Evolutionary conservation across 1,284 basidiomycete genomes (phyloP), one percentile per base, ranked within the genome.

Genomic region (Takashimella koratensis): DNA sequence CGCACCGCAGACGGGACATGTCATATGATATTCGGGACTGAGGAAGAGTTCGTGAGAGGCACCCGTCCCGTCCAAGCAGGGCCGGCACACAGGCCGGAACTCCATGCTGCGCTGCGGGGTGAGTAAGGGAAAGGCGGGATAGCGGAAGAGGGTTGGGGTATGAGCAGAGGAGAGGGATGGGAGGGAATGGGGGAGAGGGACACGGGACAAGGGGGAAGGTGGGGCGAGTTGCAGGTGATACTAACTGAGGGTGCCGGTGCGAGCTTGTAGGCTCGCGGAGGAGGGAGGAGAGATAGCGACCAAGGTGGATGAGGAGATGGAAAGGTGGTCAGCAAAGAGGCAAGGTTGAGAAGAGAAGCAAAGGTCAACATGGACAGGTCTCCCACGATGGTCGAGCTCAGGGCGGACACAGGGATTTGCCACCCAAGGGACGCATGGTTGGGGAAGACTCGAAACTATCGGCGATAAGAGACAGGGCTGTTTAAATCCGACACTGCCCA

Each of bases 1-100:
- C 4, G 45, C 26, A 2, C 65, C 67, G 48, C 67, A 70, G n/a
- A 25, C 25, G 0, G 59, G 46, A 50, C 67, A 70, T 5, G 61
- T 60, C 3, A 56, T 49, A 13, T 49, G 22, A n/a, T 43, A 41
- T 22, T 54, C 52, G 11, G 8, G 10, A 8, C 10, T 36, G 30
- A 8, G 16, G 30, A 36, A 8, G 30, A 36, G 30, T 36, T 36
- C 10, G 30, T 36, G 30, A 36, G 30, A 36, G 30, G 30, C 30
- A 36, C 30, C 30, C 30, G 30, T 36, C 30, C 10, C 30, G 8
- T 8, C 30, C 30, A 36, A 16, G 30, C 30, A 36, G 30, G 8
- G 30, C 30, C 30, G 30, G 30, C 30, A 36, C 30, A 36, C 10
- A 36, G 30, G 30, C 30, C 30, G 30, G 16, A 16, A 36, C 30